Evolutionary conservation across 257 asterid genomes (phyloP).

Genomic region (Oldenlandia corymbosa): DNA sequence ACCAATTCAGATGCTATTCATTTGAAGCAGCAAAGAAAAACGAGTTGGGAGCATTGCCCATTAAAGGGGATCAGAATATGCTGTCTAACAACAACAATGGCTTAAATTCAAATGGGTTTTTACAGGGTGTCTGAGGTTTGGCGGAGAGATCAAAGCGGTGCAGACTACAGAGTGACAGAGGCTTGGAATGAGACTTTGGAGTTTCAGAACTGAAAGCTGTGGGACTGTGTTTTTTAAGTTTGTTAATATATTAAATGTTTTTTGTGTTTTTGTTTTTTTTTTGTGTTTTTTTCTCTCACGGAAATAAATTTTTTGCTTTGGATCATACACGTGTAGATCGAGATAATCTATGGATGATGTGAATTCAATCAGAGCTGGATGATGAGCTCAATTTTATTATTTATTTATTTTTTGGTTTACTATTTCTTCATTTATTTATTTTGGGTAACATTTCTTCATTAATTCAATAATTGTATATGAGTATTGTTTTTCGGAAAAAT

Average conservation of each 20-base stretch:
- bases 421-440: too few species aligned
- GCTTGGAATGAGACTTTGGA: slow-evolving; percentile 19
- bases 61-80: background rate
- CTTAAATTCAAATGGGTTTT: background rate
- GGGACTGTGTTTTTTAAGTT: background rate
- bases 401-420: too few species aligned
- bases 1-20: slow-evolving; percentile 3
- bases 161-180: slow-evolving; percentile 3
- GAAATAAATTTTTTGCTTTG: background rate
- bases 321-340: slow-evolving; percentile 16
- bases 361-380: too few species aligned
- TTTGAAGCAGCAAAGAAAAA: background rate
- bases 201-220: slow-evolving; percentile 19
- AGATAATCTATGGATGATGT: background rate
- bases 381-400: too few species aligned
- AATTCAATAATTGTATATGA: too few species aligned
- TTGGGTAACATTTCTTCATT: too few species aligned
- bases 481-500: too few species aligned
- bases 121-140: slow-evolving; percentile 1
- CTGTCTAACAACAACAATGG: background rate
- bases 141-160: slow-evolving; percentile 24
- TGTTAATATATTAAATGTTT: background rate
- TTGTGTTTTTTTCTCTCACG: background rate
- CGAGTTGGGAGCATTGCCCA: slow-evolving; percentile 1
- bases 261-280: background rate